Conservation (phyloP, 352 stramenopile genomes). For the Pythium apleroticum region DNA sequence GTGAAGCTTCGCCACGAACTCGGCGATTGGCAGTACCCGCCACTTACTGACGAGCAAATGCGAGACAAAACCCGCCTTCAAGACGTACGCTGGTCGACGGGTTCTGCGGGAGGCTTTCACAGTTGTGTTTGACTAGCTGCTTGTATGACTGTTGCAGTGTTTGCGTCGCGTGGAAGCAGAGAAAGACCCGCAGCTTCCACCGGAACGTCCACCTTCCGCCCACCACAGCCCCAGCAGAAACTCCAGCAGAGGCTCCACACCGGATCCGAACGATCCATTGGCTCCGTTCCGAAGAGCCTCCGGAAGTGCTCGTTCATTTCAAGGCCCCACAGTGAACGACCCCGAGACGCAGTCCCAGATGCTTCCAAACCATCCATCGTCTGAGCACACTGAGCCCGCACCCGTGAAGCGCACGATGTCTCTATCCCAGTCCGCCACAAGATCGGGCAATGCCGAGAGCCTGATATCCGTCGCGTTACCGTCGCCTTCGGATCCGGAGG, state of each 20-base stretch:
- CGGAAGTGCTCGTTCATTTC: neutral
- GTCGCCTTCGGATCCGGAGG: neutral
- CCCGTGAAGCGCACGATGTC: neutral
- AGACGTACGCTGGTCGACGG: constrained; percentile 24
- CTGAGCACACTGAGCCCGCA: neutral
- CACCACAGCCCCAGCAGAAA: neutral
- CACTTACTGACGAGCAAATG: constrained; percentile 42
- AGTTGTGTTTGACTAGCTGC: neutral
- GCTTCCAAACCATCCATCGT: constrained; percentile 1
- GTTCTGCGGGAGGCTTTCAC: neutral
- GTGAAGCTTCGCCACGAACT: constrained; percentile 56
- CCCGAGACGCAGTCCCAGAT: neutral
- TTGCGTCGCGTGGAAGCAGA: constrained; percentile 4
- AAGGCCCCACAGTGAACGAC: neutral
- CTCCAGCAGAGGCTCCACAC: neutral
- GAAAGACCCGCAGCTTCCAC: neutral
- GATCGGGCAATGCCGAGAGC: neutral
- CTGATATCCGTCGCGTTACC: neutral
- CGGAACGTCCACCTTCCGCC: neutral
- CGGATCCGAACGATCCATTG: neutral
- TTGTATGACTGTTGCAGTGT: constrained; percentile 1
- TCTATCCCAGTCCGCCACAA: neutral
- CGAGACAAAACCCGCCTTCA: constrained; percentile 34
- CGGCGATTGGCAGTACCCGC: constrained; percentile 48
- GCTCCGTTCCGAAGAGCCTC: neutral